Conservation (phyloP, 2,329 filamentous ascomycete genomes). For the Pseudocercospora eumusae region DNA sequence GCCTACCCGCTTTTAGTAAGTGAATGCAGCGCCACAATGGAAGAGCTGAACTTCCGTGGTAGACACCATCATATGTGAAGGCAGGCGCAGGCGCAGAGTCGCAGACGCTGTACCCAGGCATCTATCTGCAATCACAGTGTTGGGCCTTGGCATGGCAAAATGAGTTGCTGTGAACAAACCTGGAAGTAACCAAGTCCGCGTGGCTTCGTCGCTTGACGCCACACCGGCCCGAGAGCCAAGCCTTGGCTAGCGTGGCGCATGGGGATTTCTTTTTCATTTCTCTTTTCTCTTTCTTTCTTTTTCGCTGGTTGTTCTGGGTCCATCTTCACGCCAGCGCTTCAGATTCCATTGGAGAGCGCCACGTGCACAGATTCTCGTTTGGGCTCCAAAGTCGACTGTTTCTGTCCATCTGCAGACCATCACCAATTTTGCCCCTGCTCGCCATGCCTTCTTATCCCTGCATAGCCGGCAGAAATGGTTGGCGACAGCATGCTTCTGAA, state of each 20-base stretch:
- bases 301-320: neutral
- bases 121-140: too few species aligned
- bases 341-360: neutral
- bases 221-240: neutral
- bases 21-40: conserved; percentile 7
- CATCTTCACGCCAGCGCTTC: neutral
- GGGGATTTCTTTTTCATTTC: too few species aligned
- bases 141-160: too few species aligned
- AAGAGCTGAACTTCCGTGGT: neutral
- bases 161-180: neutral
- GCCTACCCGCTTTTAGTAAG: neutral
- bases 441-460: neutral
- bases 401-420: neutral
- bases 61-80: neutral
- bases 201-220: neutral
- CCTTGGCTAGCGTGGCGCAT: neutral
- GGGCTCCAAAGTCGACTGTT: neutral
- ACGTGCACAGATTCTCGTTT: neutral
- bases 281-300: too few species aligned
- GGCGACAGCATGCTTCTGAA: conserved; percentile 1
- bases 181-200: neutral
- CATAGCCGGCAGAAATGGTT: conserved; percentile 2
- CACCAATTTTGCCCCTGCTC: neutral
- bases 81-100: too few species aligned
- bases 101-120: too few species aligned